Evolutionary conservation across 2,329 filamentous ascomycete genomes (phyloP), one percentile per base, ranked within the genome.

Genomic region (Magnaporthiopsis rhizophila): DNA sequence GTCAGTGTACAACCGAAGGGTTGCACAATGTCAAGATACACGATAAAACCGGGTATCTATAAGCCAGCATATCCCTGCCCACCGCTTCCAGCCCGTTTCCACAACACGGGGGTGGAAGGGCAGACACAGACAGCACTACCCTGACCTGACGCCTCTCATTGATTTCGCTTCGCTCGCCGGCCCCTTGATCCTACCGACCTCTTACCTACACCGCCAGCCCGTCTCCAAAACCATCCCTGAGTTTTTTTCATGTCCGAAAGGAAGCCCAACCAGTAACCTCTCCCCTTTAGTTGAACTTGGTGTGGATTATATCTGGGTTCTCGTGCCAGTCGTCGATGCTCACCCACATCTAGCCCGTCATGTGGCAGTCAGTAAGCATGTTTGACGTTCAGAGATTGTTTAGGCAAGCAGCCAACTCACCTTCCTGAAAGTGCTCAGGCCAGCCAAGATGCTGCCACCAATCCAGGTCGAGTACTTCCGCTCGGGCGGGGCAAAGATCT

Each of bases 291-390:
- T 92, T 93, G 77, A 98, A 97, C 79, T 97, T 98, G 73, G 92
- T 95, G 79, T 98, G 94, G 74, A 99, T 98, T 72, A 99, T 95
- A 74, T 99, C 94, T 24, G 95, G 95, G 75, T 99, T 97, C 83
- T 99, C 95, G 76, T 99, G 95, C 95, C 95, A 99, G 81, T 99
- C 95, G 74, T 98, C 95, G 74, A 97, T 94, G 78, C 92, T 97
- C 73, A 99, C 95, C 92, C 95, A 98, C 95, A 99, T 99, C 94
- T 97, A 75, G 65, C 18, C 34, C 32, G 30, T 38, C 2, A 15
- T 8, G 18, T 15, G 12, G 26, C 15, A 24, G 32, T 60, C 59
- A 60, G 59, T 21, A 38, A 38, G 7, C 58, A n/a, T 21, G n/a
- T n/a, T n/a, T n/a, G n/a, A n/a, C n/a, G n/a, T n/a, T n/a, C n/a